Conservation (phyloP, 2,329 filamentous ascomycete species). For the Apiospora hydei region DNA sequence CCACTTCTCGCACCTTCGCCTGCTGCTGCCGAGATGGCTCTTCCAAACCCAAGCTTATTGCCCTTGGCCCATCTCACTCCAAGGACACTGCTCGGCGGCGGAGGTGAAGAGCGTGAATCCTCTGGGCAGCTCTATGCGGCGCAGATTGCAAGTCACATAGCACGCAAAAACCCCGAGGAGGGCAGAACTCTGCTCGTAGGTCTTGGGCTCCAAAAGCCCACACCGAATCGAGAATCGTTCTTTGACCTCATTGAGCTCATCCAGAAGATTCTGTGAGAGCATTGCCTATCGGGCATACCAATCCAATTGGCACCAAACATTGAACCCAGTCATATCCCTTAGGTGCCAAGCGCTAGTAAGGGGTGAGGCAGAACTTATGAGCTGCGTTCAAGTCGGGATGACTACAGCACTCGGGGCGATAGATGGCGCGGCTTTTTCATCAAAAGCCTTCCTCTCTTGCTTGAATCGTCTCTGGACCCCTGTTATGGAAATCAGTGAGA, state of each 20-base stretch:
- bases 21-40: conserved; percentile 66
- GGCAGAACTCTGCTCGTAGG: conserved; percentile 68
- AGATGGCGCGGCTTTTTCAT: conserved; percentile 34
- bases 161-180: conserved; percentile 72
- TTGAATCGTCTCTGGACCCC: conserved; percentile 45
- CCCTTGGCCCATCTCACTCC: conserved; percentile 85
- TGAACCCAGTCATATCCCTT: not conserved
- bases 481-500: conserved; percentile 27
- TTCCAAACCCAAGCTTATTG: conserved; percentile 61
- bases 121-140: conserved; percentile 88
- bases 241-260: conserved; percentile 71
- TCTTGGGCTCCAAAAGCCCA: conserved; percentile 61
- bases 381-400: conserved; percentile 28
- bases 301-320: not conserved
- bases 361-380: not conserved
- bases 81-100: conserved; percentile 85
- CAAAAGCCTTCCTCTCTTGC: conserved; percentile 39
- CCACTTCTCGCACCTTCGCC: conserved; percentile 74
- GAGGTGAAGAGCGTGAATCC: conserved; percentile 79
- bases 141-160: conserved; percentile 84
- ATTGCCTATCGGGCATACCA: not conserved
- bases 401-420: conserved; percentile 38
- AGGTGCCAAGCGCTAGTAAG: not conserved
- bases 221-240: conserved; percentile 62
- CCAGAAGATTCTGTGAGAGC: conserved; percentile 60